phyloP scores from a whole-genome alignment of 805 yeast species.

The Jamesozyma spencerorum region DNA sequence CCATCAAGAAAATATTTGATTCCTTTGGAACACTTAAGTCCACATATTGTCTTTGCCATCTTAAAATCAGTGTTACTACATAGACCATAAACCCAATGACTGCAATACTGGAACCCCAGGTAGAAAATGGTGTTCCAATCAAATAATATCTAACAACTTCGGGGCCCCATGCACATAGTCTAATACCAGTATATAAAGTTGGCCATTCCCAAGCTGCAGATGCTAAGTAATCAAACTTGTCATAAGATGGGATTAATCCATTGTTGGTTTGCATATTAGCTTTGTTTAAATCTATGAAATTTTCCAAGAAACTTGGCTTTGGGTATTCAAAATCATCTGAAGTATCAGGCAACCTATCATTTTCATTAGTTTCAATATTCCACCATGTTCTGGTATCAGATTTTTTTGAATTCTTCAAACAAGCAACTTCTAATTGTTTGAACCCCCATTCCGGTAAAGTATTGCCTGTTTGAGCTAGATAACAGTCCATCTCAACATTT shows the following conservation, averaged over 20 bases:
- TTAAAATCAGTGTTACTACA: constrained; percentile 41
- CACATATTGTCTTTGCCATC: constrained; percentile 75
- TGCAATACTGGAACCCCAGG: constrained; percentile 64
- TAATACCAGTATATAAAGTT: constrained; percentile 59
- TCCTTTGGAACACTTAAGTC: constrained; percentile 46
- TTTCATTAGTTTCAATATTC: constrained; percentile 68
- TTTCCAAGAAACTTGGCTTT: constrained; percentile 66
- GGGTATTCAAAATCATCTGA: constrained; percentile 40
- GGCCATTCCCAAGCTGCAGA: constrained; percentile 91
- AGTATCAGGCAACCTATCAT: constrained; percentile 51
- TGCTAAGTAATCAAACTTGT: constrained; percentile 61
- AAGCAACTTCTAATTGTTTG: constrained; percentile 72
- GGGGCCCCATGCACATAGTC: constrained; percentile 71
- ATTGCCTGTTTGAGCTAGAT: constrained; percentile 64
- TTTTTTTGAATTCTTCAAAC: constrained; percentile 49
- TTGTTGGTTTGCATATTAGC: constrained; percentile 95
- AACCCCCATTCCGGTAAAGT: constrained; percentile 77
- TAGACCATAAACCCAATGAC: constrained; percentile 46
- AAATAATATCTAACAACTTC: constrained; percentile 56
- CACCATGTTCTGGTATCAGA: constrained; percentile 87
- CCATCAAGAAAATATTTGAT: constrained; percentile 49
- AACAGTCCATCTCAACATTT: constrained; percentile 59
- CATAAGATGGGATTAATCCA: constrained; percentile 69
- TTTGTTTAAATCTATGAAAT: constrained; percentile 63
- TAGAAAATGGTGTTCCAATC: constrained; percentile 69